Conservation (phyloP, 2,329 filamentous ascomycete species). For the Calonectria leucothoes region DNA sequence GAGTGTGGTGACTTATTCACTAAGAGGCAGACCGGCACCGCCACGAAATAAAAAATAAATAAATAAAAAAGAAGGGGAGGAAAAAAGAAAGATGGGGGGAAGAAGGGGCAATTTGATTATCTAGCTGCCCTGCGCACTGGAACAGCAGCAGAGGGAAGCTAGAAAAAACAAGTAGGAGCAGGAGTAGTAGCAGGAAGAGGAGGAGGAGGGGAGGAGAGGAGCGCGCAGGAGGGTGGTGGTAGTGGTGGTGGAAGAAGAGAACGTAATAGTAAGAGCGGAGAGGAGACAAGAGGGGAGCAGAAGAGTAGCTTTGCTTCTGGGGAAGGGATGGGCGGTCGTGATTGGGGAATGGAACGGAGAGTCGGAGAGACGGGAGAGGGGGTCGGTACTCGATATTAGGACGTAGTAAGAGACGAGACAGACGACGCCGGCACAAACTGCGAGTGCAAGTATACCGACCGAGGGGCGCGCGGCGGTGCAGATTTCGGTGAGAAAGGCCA, state of each 20-base stretch:
- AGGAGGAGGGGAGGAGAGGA: conserved; percentile 1
- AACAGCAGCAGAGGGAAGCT: conserved; percentile 23
- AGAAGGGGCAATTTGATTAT: conserved; percentile 17
- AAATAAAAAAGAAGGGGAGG: neutral
- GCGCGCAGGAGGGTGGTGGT: neutral
- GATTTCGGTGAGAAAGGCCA: conserved; percentile 43
- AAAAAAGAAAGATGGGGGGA: neutral
- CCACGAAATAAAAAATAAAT: neutral
- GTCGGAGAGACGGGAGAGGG: conserved; percentile 27
- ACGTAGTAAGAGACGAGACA: conserved; percentile 14
- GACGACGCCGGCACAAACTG: conserved; percentile 21
- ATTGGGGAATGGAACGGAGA: conserved; percentile 43
- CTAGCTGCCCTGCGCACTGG: conserved; percentile 23
- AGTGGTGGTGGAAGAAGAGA: neutral
- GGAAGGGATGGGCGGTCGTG: conserved; percentile 34
- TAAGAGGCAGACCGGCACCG: neutral
- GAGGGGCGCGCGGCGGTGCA: conserved; percentile 22
- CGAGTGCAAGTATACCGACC: conserved; percentile 23
- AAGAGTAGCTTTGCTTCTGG: conserved; percentile 37
- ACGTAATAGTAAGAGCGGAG: conserved; percentile 4
- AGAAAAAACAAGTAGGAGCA: conserved; percentile 16
- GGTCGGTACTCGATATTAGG: conserved; percentile 9
- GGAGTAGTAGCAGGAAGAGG: neutral
- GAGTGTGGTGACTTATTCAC: conserved; percentile 18
- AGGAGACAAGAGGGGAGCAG: neutral